Evolutionary conservation across 352 stramenopile species (phyloP), one percentile per base, ranked within the genome.

Genomic region (Phytophthora ramorum): DNA sequence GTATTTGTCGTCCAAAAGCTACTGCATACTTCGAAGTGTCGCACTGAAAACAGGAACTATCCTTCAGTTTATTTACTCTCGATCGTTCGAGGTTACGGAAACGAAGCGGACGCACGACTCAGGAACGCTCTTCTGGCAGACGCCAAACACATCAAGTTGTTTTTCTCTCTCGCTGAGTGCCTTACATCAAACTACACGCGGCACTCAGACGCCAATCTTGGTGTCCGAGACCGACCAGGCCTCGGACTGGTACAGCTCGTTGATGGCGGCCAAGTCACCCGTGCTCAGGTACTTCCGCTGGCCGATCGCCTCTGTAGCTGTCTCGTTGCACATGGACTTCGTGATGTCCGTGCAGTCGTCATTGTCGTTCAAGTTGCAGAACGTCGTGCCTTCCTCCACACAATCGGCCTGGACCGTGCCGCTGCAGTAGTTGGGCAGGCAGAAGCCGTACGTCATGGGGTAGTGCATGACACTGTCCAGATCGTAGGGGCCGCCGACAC

Each of bases 401-500:
- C 85, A 93, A 57, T 84, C 47, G n/a, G 68, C 78, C 26, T 38
- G 73, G 22, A 76, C 61, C 17, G 69, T 78, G 7, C 51, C 63
- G 30, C 67, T 76, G 66, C 83, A 91, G 54, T 77, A 77, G 20
- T 59, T 78, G 0, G 78, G 84, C 61, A 83, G 90, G 69, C 86
- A 94, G 55, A 94, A 90, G 48, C 83, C 86, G 68, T 92, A 92
- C 17, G 71, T 65, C 64, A 83, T 81, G 5, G 85, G 83, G 68
- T 94, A 94, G 71, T 94, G 86, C 86, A 92, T 94, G 66, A 94
- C 61, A 60, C 78, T 90, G 53, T 87, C 71, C 2, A 79, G 49
- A 43, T 94, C 84, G 77, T 94, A 94, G 2, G 68, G 71, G 22
- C 82, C 85, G 32, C 85, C 85, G 16, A 91, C 79, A 51, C 76